Evolutionary conservation across 805 yeast genomes (phyloP).

Genomic region (Torulaspora gathmanii): DNA sequence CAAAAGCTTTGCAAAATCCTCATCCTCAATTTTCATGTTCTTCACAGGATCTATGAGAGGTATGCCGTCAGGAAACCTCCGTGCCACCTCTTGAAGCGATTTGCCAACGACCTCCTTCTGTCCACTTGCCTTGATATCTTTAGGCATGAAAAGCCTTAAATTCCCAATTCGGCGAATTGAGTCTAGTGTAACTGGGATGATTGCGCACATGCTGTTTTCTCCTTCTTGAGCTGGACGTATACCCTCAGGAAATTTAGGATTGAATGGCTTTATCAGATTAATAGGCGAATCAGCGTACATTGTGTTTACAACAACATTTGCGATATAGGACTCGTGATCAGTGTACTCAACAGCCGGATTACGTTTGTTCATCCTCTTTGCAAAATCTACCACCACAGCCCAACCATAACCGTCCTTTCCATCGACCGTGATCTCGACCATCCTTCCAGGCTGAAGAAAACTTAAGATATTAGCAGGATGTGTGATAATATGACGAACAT

Average conservation of each 20-base stretch:
- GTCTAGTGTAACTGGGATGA: slow-evolving; percentile 78
- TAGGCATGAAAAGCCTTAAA: slow-evolving; percentile 75
- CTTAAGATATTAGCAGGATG: slow-evolving; percentile 86
- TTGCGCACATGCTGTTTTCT: slow-evolving; percentile 67
- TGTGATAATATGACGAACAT: slow-evolving; percentile 73
- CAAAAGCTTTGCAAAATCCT: slow-evolving; percentile 63
- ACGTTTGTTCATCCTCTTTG: slow-evolving; percentile 64
- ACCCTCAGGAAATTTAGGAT: slow-evolving; percentile 79
- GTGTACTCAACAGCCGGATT: slow-evolving; percentile 53
- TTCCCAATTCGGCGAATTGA: slow-evolving; percentile 74
- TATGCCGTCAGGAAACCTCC: slow-evolving; percentile 83
- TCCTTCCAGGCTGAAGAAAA: slow-evolving; percentile 85
- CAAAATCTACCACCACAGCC: slow-evolving; percentile 81
- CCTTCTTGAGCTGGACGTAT: slow-evolving; percentile 76
- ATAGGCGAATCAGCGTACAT: slow-evolving; percentile 83
- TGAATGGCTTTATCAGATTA: slow-evolving; percentile 69
- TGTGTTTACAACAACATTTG: slow-evolving; percentile 73
- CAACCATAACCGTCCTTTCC: slow-evolving; percentile 77
- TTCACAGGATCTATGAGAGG: slow-evolving; percentile 89
- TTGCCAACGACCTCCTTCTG: slow-evolving; percentile 59
- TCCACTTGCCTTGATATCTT: slow-evolving; percentile 59
- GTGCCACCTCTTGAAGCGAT: slow-evolving; percentile 72
- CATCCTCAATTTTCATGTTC: slow-evolving; percentile 87
- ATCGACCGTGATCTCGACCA: slow-evolving; percentile 58
- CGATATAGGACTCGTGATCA: slow-evolving; percentile 87